These are phyloP conservation scores for Pichia cactophila DNA, from an alignment of 1,139 yeast species.

Conservation along the genomic window DNA sequence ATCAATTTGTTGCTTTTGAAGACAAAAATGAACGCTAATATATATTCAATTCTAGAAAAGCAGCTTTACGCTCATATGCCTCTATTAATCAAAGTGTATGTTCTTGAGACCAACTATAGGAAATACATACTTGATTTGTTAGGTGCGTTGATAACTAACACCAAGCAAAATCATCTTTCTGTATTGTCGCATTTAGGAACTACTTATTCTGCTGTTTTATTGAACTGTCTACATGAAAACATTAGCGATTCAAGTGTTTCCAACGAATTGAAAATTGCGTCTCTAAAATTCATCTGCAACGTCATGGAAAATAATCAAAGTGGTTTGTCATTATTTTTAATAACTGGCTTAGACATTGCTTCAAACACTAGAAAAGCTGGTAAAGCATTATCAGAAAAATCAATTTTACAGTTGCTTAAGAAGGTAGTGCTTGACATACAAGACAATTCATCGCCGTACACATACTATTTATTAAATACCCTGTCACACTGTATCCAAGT, in stretches of 20 bases:
- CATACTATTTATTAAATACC: constrained; percentile 2
- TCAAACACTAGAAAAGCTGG: not conserved
- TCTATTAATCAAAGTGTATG: constrained; percentile 52
- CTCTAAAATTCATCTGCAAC: constrained; percentile 69
- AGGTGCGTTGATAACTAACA: constrained; percentile 52
- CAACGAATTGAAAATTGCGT: constrained; percentile 44
- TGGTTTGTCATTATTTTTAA: constrained; percentile 70
- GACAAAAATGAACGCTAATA: constrained; percentile 34
- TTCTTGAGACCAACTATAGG: constrained; percentile 42
- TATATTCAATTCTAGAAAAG: constrained; percentile 61
- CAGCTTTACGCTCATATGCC: constrained; percentile 51
- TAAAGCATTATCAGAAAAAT: constrained; percentile 38
- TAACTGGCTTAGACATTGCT: constrained; percentile 44
- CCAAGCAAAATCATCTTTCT: constrained; percentile 64
- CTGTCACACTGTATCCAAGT: constrained; percentile 2
- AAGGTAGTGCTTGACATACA: constrained; percentile 35
- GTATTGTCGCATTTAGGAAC: constrained; percentile 73
- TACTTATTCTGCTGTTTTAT: constrained; percentile 49
- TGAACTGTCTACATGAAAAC: constrained; percentile 53
- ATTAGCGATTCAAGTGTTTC: constrained; percentile 54
- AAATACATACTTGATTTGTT: constrained; percentile 49
- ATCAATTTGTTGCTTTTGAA: constrained; percentile 47
- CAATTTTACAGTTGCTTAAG: constrained; percentile 4
- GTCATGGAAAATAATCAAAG: constrained; percentile 77
- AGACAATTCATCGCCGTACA: not conserved